A percentile compares a stretch with the other conserved stretches of the same genome.
Conservation (phyloP, 305 asterid species). For the Fraxinus sp. region DNA sequence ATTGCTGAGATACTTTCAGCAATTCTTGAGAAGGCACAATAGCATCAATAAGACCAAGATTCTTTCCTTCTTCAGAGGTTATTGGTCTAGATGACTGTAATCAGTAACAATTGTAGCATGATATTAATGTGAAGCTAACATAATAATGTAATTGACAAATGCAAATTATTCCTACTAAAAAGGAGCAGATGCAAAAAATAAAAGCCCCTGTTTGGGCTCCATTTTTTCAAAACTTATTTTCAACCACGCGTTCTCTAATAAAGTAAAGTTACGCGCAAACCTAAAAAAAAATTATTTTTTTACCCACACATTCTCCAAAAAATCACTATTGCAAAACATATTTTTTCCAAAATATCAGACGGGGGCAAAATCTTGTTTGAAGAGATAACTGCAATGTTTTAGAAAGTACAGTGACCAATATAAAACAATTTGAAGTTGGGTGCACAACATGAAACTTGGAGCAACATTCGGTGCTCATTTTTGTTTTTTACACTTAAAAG, state of each 20-base stretch:
- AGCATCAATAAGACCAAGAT: constrained; percentile 84
- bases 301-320: background rate
- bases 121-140: constrained; percentile 13
- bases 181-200: background rate
- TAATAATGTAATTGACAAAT: constrained; percentile 4
- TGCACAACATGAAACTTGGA: background rate
- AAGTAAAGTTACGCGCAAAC: background rate
- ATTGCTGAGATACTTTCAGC: constrained; percentile 60
- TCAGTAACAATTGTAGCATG: constrained; percentile 2
- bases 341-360: background rate
- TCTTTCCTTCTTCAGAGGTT: constrained; percentile 80
- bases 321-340: background rate
- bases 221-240: no score
- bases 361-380: background rate
- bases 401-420: background rate
- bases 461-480: background rate
- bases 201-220: background rate
- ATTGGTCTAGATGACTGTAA: constrained; percentile 76
- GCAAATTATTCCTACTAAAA: constrained; percentile 19
- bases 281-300: background rate
- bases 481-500: background rate
- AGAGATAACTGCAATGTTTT: background rate
- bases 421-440: background rate
- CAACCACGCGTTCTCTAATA: background rate
- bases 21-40: constrained; percentile 67